Conservation (phyloP, 2,329 filamentous ascomycete species). For the Aureobasidium pullulans region DNA sequence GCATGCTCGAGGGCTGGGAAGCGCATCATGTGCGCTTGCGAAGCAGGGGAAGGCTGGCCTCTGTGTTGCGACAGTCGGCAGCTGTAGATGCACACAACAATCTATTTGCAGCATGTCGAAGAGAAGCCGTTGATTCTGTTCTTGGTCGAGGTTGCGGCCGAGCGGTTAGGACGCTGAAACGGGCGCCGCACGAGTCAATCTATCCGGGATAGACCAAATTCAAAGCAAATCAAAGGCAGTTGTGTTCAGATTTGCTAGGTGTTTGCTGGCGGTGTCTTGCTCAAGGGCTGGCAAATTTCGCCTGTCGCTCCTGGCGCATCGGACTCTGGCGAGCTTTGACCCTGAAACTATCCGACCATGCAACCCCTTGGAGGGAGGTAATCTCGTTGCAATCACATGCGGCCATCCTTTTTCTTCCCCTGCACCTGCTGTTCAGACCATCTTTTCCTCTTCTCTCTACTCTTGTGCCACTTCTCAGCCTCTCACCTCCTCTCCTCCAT, state of each 20-base stretch:
- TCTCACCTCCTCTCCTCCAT: neutral
- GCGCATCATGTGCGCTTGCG: constrained; percentile 3
- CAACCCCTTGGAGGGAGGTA: constrained; percentile 10
- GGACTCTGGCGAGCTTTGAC: neutral
- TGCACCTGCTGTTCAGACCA: constrained; percentile 5
- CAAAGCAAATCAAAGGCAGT: constrained; percentile 9
- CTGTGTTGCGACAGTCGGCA: constrained; percentile 1
- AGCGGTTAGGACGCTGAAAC: constrained; percentile 9
- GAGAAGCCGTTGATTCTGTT: neutral
- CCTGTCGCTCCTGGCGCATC: neutral
- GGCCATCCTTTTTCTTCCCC: constrained; percentile 11
- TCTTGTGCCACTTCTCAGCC: constrained; percentile 12
- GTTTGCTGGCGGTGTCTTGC: neutral
- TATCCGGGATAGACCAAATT: neutral
- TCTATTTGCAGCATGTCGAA: constrained; percentile 2
- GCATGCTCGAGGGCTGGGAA: constrained; percentile 3
- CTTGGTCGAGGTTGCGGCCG: constrained; percentile 4
- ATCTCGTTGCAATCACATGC: constrained; percentile 13
- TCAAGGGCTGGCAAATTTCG: neutral
- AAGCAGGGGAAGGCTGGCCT: constrained; percentile 2
- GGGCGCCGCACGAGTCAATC: constrained; percentile 13
- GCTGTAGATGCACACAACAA: neutral
- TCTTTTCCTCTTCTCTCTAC: constrained; percentile 5
- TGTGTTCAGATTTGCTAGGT: neutral
- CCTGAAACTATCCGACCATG: neutral